Evolutionary conservation across 2,329 filamentous ascomycete genomes (phyloP), one percentile per base, ranked within the genome.

Genomic region (Berkeleyomyces rouxiae): DNA sequence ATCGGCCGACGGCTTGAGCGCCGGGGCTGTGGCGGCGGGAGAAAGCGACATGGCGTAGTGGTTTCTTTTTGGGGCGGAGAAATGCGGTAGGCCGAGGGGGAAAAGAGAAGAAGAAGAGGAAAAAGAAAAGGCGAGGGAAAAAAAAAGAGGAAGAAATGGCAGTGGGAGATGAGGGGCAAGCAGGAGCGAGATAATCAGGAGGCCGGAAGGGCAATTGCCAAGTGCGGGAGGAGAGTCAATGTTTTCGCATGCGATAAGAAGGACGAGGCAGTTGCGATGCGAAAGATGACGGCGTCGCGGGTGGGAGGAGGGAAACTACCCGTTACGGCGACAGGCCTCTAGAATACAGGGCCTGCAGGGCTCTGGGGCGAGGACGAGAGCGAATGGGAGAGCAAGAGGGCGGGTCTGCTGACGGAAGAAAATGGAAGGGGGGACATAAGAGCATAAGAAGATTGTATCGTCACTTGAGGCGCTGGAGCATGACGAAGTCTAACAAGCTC

Each of bases 1-100:
- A 47, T 61, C 49, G 55, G 46, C 62, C 7, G 63, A 63, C 33
- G 61, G 23, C 36, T 61, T 43, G 33, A 33, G 23, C 23, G 23
- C 51, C 42, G 51, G n/a, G 51, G 61, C 59, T 36, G 4, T 61
- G 51, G 42, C 59, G 42, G 16, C 59, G 5, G 42, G 44, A 11
- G 64, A 39, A 13, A 49, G 39, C 10, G 62, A 62, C 51, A 55
- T 55, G 39, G 16, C 43, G 7, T 44, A n/a, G 43, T 23, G 23
- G 23, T 10, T 46, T 13, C 33, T 33, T 49, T 37, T 9, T 13
- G 44, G 7, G 7, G 16, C 9, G 33, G 4, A 39, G 42, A 59
- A 49, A 37, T 39, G 23, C 16, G 31, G 58, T n/a, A 40, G 7
- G 36, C 10, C n/a, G 36, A 16, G 16, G 23, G 40, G 7, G 16